Conservation (phyloP, 2,329 filamentous ascomycete genomes). For the Colletotrichum melonis region DNA sequence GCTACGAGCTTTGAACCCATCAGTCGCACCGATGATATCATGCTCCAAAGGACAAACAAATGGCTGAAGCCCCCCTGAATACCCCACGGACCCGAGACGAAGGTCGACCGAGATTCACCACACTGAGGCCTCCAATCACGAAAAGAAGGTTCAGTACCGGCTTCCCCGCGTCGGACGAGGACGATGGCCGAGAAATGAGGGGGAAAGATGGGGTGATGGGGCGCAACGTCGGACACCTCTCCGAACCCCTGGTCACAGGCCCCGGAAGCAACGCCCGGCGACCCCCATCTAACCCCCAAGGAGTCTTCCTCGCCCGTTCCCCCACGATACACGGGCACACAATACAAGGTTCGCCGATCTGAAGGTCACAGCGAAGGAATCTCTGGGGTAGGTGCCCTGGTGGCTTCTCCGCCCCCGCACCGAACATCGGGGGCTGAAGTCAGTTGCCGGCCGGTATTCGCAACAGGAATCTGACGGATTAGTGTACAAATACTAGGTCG, state of each 20-base stretch:
- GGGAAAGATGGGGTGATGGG: background rate
- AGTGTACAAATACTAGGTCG: conserved; percentile 16
- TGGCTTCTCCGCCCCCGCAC: background rate
- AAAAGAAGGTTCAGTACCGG: background rate
- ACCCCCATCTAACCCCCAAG: background rate
- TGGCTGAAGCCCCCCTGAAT: background rate
- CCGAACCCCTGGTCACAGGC: background rate
- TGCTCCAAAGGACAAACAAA: background rate
- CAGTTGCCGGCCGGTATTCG: background rate
- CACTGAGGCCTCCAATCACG: conserved; percentile 20
- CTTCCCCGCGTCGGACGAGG: conserved; percentile 18
- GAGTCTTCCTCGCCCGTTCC: background rate
- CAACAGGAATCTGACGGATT: background rate
- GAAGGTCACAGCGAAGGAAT: background rate
- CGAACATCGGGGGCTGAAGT: background rate
- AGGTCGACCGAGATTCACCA: background rate
- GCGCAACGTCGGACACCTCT: conserved; percentile 6
- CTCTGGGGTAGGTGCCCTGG: background rate
- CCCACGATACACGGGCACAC: background rate
- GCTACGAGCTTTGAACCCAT: background rate
- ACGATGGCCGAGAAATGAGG: conserved; percentile 30
- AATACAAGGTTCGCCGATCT: background rate
- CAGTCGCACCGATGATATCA: background rate
- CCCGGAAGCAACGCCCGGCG: background rate
- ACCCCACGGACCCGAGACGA: background rate